A percentile compares a stretch with the other conserved stretches of the same genome.
Conservation (phyloP, 2,329 filamentous ascomycete genomes). For the Triangularia setosa region DNA sequence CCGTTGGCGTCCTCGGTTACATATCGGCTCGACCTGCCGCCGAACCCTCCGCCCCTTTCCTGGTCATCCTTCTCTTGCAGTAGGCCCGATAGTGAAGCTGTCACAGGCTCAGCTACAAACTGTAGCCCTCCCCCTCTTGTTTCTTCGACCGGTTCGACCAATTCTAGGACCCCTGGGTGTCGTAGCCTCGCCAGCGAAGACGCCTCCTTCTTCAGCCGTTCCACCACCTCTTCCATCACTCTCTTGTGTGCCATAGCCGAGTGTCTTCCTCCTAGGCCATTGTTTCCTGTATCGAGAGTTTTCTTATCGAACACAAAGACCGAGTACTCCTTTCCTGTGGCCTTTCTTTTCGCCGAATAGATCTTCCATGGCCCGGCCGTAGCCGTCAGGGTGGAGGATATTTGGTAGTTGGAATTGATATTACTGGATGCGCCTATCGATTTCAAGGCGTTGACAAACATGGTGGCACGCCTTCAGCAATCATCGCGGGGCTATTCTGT, state of each 20-base stretch:
- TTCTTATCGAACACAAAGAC: slow-evolving; percentile 95
- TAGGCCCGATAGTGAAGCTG: slow-evolving; percentile 77
- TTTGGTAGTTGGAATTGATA: slow-evolving; percentile 85
- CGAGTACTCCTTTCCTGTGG: slow-evolving; percentile 81
- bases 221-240: slow-evolving; percentile 82
- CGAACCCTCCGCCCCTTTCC: slow-evolving; percentile 64
- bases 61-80: slow-evolving; percentile 87
- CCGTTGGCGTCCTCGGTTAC: slow-evolving; percentile 77
- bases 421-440: slow-evolving; percentile 78
- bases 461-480: slow-evolving; percentile 40
- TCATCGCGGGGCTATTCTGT: slow-evolving; percentile 17
- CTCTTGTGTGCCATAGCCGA: slow-evolving; percentile 67
- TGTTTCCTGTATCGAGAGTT: slow-evolving; percentile 65
- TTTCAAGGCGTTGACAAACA: slow-evolving; percentile 93
- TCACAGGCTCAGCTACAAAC: slow-evolving; percentile 91
- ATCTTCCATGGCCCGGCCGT: slow-evolving; percentile 94
- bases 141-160: slow-evolving; percentile 93
- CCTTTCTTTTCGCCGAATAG: slow-evolving; percentile 95
- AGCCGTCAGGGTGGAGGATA: slow-evolving; percentile 71
- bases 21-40: slow-evolving; percentile 71
- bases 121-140: slow-evolving; percentile 86
- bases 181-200: slow-evolving; percentile 81
- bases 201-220: slow-evolving; percentile 87
- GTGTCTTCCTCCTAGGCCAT: slow-evolving; percentile 49
- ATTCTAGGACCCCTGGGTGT: slow-evolving; percentile 86